Percentiles rank a stretch among this genome's conserved stretches.
These are phyloP conservation scores for Chaetomium sp. DNA, from an alignment of 2,329 filamentous ascomycete species.

Conservation along the genomic window DNA sequence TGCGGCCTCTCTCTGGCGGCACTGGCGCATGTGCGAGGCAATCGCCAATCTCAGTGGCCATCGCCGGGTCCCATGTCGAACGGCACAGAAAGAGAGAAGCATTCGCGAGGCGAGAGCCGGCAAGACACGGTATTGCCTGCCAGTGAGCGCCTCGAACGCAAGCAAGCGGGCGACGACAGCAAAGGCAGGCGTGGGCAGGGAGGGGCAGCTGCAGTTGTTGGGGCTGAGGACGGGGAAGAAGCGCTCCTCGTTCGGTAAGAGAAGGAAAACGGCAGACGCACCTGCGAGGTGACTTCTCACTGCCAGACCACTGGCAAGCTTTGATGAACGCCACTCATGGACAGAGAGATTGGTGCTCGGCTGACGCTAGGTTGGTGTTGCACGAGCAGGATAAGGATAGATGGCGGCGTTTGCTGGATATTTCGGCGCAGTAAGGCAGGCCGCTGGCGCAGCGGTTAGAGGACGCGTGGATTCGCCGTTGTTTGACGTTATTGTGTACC, in stretches of 20 bases:
- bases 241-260: background rate
- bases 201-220: background rate
- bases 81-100: constrained; percentile 4
- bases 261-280: constrained; percentile 8
- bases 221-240: background rate
- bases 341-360: constrained; percentile 15
- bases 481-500: background rate
- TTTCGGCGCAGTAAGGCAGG: constrained; percentile 21
- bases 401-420: background rate
- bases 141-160: background rate
- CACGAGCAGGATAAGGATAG: constrained; percentile 9
- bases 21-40: constrained; percentile 12
- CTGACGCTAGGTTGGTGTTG: constrained; percentile 15
- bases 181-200: background rate
- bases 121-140: background rate
- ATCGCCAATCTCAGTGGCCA: background rate
- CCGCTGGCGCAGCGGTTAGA: constrained; percentile 20
- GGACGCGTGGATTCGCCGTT: background rate
- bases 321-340: constrained; percentile 12
- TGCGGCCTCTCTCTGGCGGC: background rate
- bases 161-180: background rate
- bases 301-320: background rate
- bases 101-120: background rate
- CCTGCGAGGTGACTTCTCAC: constrained; percentile 9
- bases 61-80: constrained; percentile 1